Base-by-base conservation (phyloP, 2,329 filamentous ascomycete species). In the Pyricularia grisea region DNA sequence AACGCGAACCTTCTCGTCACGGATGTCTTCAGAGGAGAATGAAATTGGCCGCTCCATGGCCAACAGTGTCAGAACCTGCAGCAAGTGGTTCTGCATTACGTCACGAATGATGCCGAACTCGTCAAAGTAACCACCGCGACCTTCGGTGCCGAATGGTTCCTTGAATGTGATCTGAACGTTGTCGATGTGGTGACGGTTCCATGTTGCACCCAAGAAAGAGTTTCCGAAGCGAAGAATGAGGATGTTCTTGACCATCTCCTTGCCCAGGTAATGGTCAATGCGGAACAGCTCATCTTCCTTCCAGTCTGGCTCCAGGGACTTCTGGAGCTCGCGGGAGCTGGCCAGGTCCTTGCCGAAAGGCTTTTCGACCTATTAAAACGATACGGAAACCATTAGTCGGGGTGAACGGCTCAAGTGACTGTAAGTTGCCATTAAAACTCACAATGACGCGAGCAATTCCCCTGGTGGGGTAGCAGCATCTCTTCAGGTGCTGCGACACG, bases 231-330 rank as follows among this genome's bases (percentile, higher is more conserved):
- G 89, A 74, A 99, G 88, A 75, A 99, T 97, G 73, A 99, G 87
- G 74, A 99, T 96, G 83, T 99, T 99, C 89, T 99, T 99, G 76
- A 99, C 95, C 95, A 99, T 99, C 83, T 99, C 95, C 87, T 99
- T 99, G 76, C 96, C 96, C 66, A 99, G 88, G 81, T 99, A 99
- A 84, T 99, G 95, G 80, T 99, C 95, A 77, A 99, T 99, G 78
- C 95, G 93, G 89, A 96, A 99, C 74, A 99, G 90, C 83, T 99
- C 95, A 68, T 98, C 94, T 82, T 99, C 96, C 77, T 92, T 95
- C 96, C 95, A 99, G 83, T 99, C 93, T 63, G 95, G 95, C 78
- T 94, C 92, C 72, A 99, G 88, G 9, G 95, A 96, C 80, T 92
- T 93, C 79, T 98, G 94, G 71, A 99, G 88, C 81, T 97, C 93